A percentile compares a stretch with the other conserved stretches of the same genome.
Evolutionary conservation across 228 moss, liverwort and hornwort species (phyloP).

Genomic region (Sphagnum fallax): DNA sequence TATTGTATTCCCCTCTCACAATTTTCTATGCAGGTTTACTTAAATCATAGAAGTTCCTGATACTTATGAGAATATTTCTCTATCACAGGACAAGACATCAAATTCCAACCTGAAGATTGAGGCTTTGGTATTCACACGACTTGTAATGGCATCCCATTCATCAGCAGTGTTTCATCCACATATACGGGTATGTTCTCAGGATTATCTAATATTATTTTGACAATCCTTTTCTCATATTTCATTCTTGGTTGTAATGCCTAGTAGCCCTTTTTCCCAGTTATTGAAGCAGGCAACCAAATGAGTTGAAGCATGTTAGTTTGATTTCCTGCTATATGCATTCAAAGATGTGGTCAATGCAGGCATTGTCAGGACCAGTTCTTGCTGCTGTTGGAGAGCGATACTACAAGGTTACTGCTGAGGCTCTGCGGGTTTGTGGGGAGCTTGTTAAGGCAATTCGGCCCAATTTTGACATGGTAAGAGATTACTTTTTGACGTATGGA

Average conservation of each 20-base stretch:
- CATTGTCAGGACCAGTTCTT: constrained; percentile 87
- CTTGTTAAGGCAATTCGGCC: constrained; percentile 98
- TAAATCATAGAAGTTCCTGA: no score
- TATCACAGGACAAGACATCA: constrained; percentile 81
- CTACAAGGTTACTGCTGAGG: constrained; percentile 98
- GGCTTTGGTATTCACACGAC: constrained; percentile 83
- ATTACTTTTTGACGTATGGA: neutral
- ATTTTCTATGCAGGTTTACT: no score
- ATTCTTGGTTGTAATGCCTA: neutral
- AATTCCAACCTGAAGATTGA: constrained; percentile 99
- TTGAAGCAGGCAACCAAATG: neutral
- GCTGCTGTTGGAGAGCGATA: constrained; percentile 93
- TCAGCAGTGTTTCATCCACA: constrained; percentile 94
- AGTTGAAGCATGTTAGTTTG: no score
- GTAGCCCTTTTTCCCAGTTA: neutral
- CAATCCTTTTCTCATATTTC: neutral
- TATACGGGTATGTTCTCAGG: constrained; percentile 52
- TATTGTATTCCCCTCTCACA: no score
- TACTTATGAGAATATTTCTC: no score
- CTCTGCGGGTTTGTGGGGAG: constrained; percentile 95
- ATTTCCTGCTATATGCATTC: no score
- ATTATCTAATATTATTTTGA: neutral
- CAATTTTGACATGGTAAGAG: constrained; percentile 63
- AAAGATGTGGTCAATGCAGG: constrained; percentile 34
- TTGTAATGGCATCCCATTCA: constrained; percentile 92